Evolutionary conservation across 768 basidiomycete genomes (phyloP).

Genomic region (Vishniacozyma victoriae): DNA sequence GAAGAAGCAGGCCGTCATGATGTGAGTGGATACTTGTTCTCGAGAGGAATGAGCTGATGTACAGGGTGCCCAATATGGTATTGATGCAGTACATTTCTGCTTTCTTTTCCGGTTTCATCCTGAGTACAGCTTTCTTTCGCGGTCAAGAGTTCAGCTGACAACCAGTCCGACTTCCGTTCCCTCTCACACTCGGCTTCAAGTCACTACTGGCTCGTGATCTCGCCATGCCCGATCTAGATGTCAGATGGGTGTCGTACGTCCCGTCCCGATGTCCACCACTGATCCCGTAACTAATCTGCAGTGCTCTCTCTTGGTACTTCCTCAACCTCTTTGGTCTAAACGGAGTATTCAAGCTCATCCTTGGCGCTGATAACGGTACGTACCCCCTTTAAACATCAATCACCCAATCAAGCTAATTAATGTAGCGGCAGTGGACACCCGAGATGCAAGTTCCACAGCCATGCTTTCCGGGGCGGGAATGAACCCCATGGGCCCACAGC

Average conservation of each 20-base stretch:
- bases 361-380: constrained; percentile 83
- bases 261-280: neutral
- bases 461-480: constrained; percentile 39
- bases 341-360: constrained; percentile 85
- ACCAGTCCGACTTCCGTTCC: constrained; percentile 66
- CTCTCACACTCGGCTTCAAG: constrained; percentile 92
- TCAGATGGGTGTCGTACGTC: constrained; percentile 86
- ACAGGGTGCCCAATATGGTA: constrained; percentile 64
- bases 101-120: constrained; percentile 97
- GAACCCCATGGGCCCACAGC: constrained; percentile 49
- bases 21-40: constrained; percentile 59
- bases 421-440: constrained; percentile 70
- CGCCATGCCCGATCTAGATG: constrained; percentile 93
- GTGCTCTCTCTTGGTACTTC: constrained; percentile 92
- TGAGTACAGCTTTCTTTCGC: constrained; percentile 55
- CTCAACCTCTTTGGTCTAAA: constrained; percentile 97
- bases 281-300: constrained; percentile 2
- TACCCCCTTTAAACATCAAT: constrained; percentile 12
- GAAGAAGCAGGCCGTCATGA: constrained; percentile 99
- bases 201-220: constrained; percentile 95
- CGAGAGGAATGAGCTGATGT: constrained; percentile 5
- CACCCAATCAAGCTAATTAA: constrained; percentile 6
- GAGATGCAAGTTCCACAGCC: constrained; percentile 57
- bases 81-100: constrained; percentile 99
- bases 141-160: neutral